phyloP scores from a whole-genome alignment of 116 monocot species.

The Phalaenopsis hybrid region DNA sequence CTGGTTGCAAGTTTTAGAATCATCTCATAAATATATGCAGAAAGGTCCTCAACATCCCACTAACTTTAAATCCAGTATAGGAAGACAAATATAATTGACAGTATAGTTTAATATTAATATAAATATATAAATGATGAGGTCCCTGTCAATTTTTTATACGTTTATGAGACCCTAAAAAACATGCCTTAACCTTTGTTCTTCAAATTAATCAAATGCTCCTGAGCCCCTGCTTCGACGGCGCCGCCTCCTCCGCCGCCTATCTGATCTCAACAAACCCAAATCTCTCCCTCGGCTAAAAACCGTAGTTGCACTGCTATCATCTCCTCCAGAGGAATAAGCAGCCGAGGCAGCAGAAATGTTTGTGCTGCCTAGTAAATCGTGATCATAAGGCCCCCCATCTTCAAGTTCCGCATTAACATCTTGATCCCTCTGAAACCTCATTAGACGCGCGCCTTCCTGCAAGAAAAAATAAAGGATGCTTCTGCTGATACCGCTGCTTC shows the following conservation, averaged over 20 bases:
- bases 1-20: background rate
- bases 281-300: slow-evolving; percentile 12
- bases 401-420: slow-evolving; percentile 10
- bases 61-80: too few relatives aligned
- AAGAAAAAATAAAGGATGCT: slow-evolving; percentile 50
- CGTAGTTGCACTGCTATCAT: slow-evolving; percentile 11
- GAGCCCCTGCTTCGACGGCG: slow-evolving; percentile 39
- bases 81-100: background rate
- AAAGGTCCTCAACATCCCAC: too few relatives aligned
- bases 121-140: background rate
- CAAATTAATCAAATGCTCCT: slow-evolving; percentile 21
- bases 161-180: slow-evolving; percentile 4
- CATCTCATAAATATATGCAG: background rate
- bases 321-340: background rate
- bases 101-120: background rate
- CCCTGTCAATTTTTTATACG: background rate
- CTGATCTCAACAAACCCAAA: slow-evolving; percentile 12
- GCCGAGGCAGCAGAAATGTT: slow-evolving; percentile 1
- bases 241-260: slow-evolving; percentile 27
- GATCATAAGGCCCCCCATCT: slow-evolving; percentile 8
- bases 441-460: slow-evolving; percentile 35
- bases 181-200: background rate
- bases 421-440: slow-evolving; percentile 28
- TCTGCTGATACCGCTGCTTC: slow-evolving; percentile 22
- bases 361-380: background rate